These are phyloP conservation scores for Fusarium guadeloupense DNA, from an alignment of 2,329 filamentous ascomycete genomes.

Conservation along the genomic window DNA sequence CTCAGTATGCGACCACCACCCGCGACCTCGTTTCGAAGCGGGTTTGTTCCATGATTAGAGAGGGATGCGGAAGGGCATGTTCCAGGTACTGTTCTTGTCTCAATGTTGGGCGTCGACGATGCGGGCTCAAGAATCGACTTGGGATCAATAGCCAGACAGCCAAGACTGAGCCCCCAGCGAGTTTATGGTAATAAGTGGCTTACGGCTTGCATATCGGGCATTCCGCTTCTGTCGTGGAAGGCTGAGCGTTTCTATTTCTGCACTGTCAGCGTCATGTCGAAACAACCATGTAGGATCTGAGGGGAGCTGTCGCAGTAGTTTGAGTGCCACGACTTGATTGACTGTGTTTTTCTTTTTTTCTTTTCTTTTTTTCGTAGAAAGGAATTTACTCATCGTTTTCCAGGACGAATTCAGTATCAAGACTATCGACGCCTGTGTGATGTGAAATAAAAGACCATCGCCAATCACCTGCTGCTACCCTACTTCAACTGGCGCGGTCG, in stretches of 20 bases:
- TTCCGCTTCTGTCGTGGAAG: constrained; percentile 27
- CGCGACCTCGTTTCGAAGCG: too few species aligned
- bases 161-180: constrained; percentile 21
- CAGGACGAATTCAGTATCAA: too few species aligned
- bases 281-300: constrained; percentile 1
- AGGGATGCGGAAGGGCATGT: constrained; percentile 15
- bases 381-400: too few species aligned
- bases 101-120: constrained; percentile 13
- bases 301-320: too few species aligned
- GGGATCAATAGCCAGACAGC: neutral
- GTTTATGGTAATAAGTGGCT: constrained; percentile 30
- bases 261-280: constrained; percentile 17
- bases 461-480: constrained; percentile 35
- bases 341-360: too few species aligned
- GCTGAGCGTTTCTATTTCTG: constrained; percentile 22
- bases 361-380: too few species aligned
- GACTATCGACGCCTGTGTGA: constrained; percentile 3
- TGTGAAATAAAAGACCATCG: constrained; percentile 14
- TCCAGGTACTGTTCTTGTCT: constrained; percentile 34
- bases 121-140: neutral
- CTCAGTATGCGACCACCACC: constrained; percentile 37
- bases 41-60: constrained; percentile 33
- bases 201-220: constrained; percentile 32
- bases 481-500: constrained; percentile 27
- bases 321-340: too few species aligned